Evolutionary conservation across 164 flowering plant genomes (phyloP), one percentile per base, ranked within the genome.

Genomic region (Chimonanthus praecox): DNA sequence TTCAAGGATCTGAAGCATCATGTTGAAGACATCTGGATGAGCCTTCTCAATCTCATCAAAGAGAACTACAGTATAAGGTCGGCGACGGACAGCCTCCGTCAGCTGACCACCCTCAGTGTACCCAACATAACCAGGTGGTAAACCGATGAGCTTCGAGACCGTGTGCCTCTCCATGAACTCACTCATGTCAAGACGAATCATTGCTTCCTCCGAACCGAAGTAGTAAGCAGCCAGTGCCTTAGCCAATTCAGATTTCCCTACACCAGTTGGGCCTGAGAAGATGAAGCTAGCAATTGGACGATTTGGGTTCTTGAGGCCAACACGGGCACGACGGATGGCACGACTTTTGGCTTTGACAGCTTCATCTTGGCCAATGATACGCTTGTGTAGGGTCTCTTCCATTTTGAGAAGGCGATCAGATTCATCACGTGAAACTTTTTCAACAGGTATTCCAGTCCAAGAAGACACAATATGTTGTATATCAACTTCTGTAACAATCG

Each of bases 31-130:
- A 80, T 90, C 96, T 1, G 97, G 97, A 75, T 92, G 97, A n/a
- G 97, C 97, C 80, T 92, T 92, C 80, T 92, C 97, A 58, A 92
- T 92, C 79, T 92, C 97, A 73, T 92, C 97, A 79, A 89, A 89
- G 63, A 92, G 92, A 5, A 92, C 94, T 1, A 92, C 88, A 6
- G 94, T 89, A 73, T 92, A 89, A 11, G 95, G 95, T 0, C 91
- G 86, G 46, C 95, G 87, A 7, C 93, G 71, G 70, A 92, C 97
- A 18, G 94, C 94, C 80, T 92, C 97, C 8, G 97, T 92, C 74
- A 92, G 78, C 83, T 92, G 97, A 49, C 97, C 97, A 65, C 94
- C 97, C 75, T 92, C 97, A 0, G 89, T 87, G 79, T 92, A 89
- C 11, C 97, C 97, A 47, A 90, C 90, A 71, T 92, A 92, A 3